These are phyloP conservation scores for Thermomyces lanuginosus DNA, from an alignment of 2,329 filamentous ascomycete species.

Conservation along the genomic window DNA sequence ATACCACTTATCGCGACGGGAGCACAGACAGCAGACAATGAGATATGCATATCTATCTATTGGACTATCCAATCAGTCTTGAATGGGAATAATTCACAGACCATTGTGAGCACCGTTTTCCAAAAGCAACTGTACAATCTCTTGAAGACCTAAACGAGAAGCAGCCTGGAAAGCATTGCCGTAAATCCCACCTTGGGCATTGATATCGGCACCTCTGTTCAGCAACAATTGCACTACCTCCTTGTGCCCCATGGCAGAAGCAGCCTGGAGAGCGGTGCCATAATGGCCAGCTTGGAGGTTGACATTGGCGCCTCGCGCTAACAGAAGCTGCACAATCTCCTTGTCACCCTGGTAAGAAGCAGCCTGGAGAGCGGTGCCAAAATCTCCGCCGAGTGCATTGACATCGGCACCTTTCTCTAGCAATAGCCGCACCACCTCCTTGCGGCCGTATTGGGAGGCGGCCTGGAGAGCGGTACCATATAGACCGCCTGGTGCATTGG, in stretches of 20 bases:
- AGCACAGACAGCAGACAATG: too few species aligned
- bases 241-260: background rate
- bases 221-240: background rate
- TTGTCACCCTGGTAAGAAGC: constrained; percentile 2
- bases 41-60: too few species aligned
- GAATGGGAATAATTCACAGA: too few species aligned
- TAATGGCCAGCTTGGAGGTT: background rate
- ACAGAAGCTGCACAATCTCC: background rate
- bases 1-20: too few species aligned
- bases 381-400: background rate
- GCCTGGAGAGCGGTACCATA: background rate
- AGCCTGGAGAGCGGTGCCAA: background rate
- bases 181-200: too few species aligned
- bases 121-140: too few species aligned
- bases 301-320: constrained; percentile 3
- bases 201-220: too few species aligned
- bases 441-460: background rate
- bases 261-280: background rate
- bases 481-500: background rate
- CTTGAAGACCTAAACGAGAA: too few species aligned
- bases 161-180: too few species aligned
- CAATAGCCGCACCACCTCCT: background rate
- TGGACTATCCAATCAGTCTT: too few species aligned
- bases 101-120: too few species aligned
- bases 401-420: background rate